Base-by-base conservation (phyloP, 2,329 filamentous ascomycete species). In the Aspergillus persii region DNA sequence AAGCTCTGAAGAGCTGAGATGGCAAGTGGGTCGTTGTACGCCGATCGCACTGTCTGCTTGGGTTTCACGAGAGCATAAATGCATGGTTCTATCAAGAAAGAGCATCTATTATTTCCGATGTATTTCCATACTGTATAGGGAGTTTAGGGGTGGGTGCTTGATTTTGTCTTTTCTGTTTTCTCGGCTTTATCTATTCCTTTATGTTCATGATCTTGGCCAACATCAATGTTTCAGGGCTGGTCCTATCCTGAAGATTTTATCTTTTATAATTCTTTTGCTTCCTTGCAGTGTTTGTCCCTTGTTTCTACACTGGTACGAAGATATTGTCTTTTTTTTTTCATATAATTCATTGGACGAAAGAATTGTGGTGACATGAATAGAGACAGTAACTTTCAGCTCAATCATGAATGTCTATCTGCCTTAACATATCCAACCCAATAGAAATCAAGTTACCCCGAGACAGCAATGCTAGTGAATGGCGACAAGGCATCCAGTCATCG, bases 1-100 rank as follows among this genome's bases (percentile, higher is more conserved):
- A 98, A 79, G 93, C 93, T 39, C 78, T 98, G 72, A 90, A 95
- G 84, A 97, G 92, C 77, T 96, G 76, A 83, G 59, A 41, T 15
- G 6, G 36, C 15, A 11, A 4, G 9, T 15, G 9, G 29, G n/a
- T 5, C 18, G 18, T 9, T 36, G 9, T 27, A 47, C 23, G n/a
- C 33, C 30, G 29, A 46, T 49, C 52, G 30, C 26, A 15, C 8
- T 57, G 27, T 8, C 8, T 57, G 27, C 31, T 50, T 9, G 55
- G n/a, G 36, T 50, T 50, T 54, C 49, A 57, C 30, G 56, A 53
- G 46, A 53, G 27, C 18, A 15, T 23, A 23, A 23, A 23, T 44
- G 11, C 36, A 23, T 53, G 12, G 31, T 53, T 36, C 15, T 53
- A 23, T 46, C 33, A 48, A 27, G 50, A 41, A 23, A 23, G 33